Evolutionary conservation across 805 yeast species (phyloP).

Genomic region (Jamesozyma hellenica): DNA sequence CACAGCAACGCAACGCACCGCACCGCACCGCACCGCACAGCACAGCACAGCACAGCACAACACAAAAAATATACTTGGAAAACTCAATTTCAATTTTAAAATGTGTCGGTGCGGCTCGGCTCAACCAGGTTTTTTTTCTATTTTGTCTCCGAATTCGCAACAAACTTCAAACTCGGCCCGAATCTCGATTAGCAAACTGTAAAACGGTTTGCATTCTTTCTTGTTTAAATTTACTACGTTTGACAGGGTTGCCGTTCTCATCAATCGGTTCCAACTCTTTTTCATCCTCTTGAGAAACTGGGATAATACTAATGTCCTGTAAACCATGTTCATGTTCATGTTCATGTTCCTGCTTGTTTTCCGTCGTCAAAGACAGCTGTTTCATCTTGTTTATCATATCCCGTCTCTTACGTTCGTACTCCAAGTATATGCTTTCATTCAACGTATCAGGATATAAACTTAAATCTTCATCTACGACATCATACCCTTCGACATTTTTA

Average conservation of each 20-base stretch:
- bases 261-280: conserved; percentile 60
- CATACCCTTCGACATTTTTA: no score
- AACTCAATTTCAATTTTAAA: no score
- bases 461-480: no score
- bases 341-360: neutral
- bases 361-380: neutral
- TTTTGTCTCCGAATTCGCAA: no score
- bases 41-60: no score
- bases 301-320: conserved; percentile 11
- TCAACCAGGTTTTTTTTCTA: no score
- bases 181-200: no score
- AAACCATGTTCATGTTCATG: no score
- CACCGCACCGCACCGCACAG: no score
- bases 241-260: conserved; percentile 48
- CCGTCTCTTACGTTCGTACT: conserved; percentile 49
- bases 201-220: conserved; percentile 28
- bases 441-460: conserved; percentile 27
- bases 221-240: conserved; percentile 59
- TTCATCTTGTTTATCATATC: conserved; percentile 35
- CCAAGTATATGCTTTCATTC: conserved; percentile 40
- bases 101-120: no score
- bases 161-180: neutral
- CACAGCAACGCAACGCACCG: no score
- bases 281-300: conserved; percentile 33
- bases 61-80: no score